Base-by-base conservation (phyloP, 2,329 filamentous ascomycete genomes). In the Sporothrix schenckii region DNA sequence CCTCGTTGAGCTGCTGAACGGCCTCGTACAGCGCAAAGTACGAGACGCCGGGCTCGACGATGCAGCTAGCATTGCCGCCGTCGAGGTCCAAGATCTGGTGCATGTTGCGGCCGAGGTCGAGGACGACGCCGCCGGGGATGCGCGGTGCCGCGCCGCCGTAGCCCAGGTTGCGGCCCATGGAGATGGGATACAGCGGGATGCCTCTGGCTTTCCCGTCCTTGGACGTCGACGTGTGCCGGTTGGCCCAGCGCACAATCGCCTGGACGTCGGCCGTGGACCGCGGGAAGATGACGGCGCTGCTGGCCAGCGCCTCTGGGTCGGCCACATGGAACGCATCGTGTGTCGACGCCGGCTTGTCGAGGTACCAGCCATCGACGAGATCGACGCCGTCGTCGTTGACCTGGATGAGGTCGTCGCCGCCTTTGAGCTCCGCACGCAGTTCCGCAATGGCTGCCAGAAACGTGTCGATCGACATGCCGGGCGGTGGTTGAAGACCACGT, bases 41-140 rank as follows among this genome's bases (percentile, higher is more conserved):
- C 0, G 85, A 84, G 0, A 88, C 86, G 0, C 86, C 86, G 0
- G 86, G 86, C 74, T 88, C 85, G 4, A 88, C 80, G 0, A 88
- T 76, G 54, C 80, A 83, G 69, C 80, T 85, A 24, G 82, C 83
- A 54, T 81, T 81, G 19, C 84, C 81, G 0, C 79, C 80, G 74
- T 85, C 82, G 16, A 88, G 81, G 50, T 85, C 79, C 10, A 88
- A 74, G 10, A 88, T 80, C 73, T 80, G 81, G 74, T 84, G 83
- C 85, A 88, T 86, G 53, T 83, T 79, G 52, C 77, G 81, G 3
- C 85, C 85, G n/a, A 87, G 78, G 72, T 87, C 83, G 24, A 87
- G 69, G 2, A 82, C 81, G 0, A 87, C 77, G n/a, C 80, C 81
- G 4, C 85, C 85, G 0, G 81, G 81, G 0, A 87, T 82, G 47